Evolutionary conservation across 1,284 basidiomycete species (phyloP).

Genomic region (Calocybe gambosa): DNA sequence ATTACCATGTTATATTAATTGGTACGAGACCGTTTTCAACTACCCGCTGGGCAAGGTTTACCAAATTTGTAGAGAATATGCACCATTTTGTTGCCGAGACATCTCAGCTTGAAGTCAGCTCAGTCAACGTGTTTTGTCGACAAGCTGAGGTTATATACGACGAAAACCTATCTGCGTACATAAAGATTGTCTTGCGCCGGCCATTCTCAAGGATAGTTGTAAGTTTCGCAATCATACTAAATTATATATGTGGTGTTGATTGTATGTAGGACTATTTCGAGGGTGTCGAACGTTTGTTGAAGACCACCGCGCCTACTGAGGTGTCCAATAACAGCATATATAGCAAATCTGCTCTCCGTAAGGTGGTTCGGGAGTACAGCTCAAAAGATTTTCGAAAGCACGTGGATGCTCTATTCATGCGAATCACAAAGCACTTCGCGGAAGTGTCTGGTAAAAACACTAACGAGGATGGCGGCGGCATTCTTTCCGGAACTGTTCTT

Average conservation of each 20-base stretch:
- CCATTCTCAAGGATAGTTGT: slow-evolving; percentile 88
- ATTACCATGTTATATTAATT: slow-evolving; percentile 93
- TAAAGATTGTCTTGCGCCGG: slow-evolving; percentile 81
- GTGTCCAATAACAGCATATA: slow-evolving; percentile 75
- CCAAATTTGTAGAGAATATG: slow-evolving; percentile 79
- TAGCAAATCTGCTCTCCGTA: slow-evolving; percentile 74
- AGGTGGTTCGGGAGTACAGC: slow-evolving; percentile 81
- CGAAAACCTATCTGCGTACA: slow-evolving; percentile 82
- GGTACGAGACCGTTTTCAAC: slow-evolving; percentile 44
- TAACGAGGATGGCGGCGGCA: slow-evolving; percentile 51
- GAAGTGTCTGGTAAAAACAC: slow-evolving; percentile 66
- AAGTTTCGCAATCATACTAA: slow-evolving; percentile 24
- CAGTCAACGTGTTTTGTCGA: slow-evolving; percentile 63
- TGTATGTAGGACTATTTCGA: slow-evolving; percentile 86
- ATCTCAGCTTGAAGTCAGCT: slow-evolving; percentile 60
- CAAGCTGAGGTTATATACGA: slow-evolving; percentile 82
- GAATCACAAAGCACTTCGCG: slow-evolving; percentile 95
- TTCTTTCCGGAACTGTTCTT: slow-evolving; percentile 63
- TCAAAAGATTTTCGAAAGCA: slow-evolving; percentile 85
- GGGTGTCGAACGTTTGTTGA: slow-evolving; percentile 81
- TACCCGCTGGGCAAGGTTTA: neutral
- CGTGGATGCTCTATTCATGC: slow-evolving; percentile 82
- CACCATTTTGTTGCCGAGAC: slow-evolving; percentile 86
- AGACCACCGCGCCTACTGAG: slow-evolving; percentile 77
- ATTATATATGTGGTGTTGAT: slow-evolving; percentile 2